Percentiles rank a stretch among this genome's conserved stretches.
Conservation (phyloP, 1,139 yeast genomes). For the Yamadazyma pseudoaaseri region DNA sequence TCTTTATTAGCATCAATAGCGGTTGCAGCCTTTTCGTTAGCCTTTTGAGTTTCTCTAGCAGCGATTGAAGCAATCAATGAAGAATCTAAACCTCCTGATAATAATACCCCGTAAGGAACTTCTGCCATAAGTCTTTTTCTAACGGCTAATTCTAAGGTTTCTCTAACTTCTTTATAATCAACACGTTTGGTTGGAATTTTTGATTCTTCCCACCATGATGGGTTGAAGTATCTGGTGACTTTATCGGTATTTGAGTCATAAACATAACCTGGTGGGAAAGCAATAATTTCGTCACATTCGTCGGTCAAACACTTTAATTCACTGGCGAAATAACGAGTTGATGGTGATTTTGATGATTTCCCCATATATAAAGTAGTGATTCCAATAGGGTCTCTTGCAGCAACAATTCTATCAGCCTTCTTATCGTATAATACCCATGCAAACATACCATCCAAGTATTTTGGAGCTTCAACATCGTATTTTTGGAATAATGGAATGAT, state of each 20-base stretch:
- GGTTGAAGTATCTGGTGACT: constrained; percentile 83
- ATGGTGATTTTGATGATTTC: constrained; percentile 64
- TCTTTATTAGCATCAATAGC: constrained; percentile 55
- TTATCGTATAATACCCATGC: constrained; percentile 92
- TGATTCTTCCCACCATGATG: constrained; percentile 89
- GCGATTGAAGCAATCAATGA: constrained; percentile 96
- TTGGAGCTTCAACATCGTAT: constrained; percentile 88
- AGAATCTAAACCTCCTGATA: constrained; percentile 96
- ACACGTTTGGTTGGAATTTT: constrained; percentile 73
- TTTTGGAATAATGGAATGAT: constrained; percentile 89
- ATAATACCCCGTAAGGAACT: constrained; percentile 95
- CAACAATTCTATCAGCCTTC: constrained; percentile 79
- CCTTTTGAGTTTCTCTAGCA: constrained; percentile 88
- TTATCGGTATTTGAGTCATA: constrained; percentile 89
- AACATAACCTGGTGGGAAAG: constrained; percentile 98
- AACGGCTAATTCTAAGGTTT: constrained; percentile 86
- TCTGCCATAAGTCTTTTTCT: constrained; percentile 99
- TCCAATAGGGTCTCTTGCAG: constrained; percentile 98
- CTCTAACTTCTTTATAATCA: constrained; percentile 71
- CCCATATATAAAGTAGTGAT: constrained; percentile 97
- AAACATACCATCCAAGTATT: constrained; percentile 95
- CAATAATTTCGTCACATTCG: constrained; percentile 87
- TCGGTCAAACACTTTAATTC: constrained; percentile 92
- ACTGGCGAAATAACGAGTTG: constrained; percentile 84
- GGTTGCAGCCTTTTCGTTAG: constrained; percentile 61